Evolutionary conservation across 805 yeast species (phyloP).

Genomic region (Schizosaccharomyces lindneri): DNA sequence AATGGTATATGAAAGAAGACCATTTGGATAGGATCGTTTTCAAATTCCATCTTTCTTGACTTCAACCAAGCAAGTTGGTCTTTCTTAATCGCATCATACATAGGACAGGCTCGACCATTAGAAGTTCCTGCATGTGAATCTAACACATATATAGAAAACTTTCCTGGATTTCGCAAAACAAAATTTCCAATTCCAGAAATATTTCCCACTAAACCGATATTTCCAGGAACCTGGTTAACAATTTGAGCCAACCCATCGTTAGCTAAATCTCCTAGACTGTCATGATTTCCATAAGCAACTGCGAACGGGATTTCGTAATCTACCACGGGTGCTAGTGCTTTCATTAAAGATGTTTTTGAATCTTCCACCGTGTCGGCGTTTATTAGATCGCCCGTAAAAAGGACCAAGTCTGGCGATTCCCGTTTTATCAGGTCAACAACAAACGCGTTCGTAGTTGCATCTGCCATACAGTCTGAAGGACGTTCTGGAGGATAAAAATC

Average conservation of each 20-base stretch:
- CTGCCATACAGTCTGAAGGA: conserved; percentile 46
- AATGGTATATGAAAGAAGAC: conserved; percentile 89
- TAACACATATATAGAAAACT: conserved; percentile 41
- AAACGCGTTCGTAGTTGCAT: conserved; percentile 39
- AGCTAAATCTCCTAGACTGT: conserved; percentile 53
- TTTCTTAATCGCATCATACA: conserved; percentile 68
- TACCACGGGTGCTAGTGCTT: conserved; percentile 49
- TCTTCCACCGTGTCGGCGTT: conserved; percentile 64
- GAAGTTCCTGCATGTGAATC: conserved; percentile 64
- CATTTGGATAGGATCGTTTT: conserved; percentile 25
- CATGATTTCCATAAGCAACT: conserved; percentile 76
- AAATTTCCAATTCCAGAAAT: conserved; percentile 74
- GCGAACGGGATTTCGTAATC: conserved; percentile 57
- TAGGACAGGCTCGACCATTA: conserved; percentile 26
- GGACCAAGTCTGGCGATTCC: conserved; percentile 67
- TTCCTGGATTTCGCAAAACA: conserved; percentile 21
- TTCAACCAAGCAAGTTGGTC: conserved; percentile 35
- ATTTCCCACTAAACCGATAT: conserved; percentile 36
- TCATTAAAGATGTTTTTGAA: conserved; percentile 56
- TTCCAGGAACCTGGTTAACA: conserved; percentile 38
- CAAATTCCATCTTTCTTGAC: conserved; percentile 12
- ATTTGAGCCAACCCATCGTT: conserved; percentile 38
- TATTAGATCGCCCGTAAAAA: conserved; percentile 76
- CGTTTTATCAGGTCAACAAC: conserved; percentile 36
- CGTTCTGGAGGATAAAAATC: conserved; percentile 20